Conservation (phyloP, 2,329 filamentous ascomycete genomes). For the Celoporthe dispersa region DNA sequence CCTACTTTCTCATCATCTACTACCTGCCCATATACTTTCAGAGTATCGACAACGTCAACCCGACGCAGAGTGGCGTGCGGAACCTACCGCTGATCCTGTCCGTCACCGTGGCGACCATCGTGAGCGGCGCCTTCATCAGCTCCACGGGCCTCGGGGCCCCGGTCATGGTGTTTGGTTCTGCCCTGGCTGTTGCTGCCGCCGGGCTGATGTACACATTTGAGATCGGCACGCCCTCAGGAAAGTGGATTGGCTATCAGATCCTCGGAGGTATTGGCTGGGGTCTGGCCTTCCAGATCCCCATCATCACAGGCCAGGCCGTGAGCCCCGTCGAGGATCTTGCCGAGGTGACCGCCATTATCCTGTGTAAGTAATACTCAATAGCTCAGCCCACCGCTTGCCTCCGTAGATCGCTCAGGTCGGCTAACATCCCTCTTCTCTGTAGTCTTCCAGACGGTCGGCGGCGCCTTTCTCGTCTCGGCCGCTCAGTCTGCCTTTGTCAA, state of each 20-base stretch:
- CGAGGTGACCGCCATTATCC: slow-evolving; percentile 44
- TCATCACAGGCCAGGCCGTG: slow-evolving; percentile 43
- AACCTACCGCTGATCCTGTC: slow-evolving; percentile 47
- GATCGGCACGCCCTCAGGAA: slow-evolving; percentile 37
- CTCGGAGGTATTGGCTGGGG: slow-evolving; percentile 52
- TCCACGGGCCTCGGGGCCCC: slow-evolving; percentile 38
- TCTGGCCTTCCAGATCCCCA: slow-evolving; percentile 49
- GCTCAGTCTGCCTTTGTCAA: slow-evolving; percentile 47
- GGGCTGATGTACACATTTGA: slow-evolving; percentile 45
- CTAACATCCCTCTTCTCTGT: slow-evolving; percentile 30
- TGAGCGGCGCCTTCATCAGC: slow-evolving; percentile 40
- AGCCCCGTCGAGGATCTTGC: slow-evolving; percentile 42
- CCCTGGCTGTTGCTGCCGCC: slow-evolving; percentile 42
- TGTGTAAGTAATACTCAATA: slow-evolving; percentile 29
- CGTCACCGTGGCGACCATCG: slow-evolving; percentile 43
- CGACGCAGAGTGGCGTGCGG: slow-evolving; percentile 44
- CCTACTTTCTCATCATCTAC: slow-evolving; percentile 51
- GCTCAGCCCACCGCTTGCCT: slow-evolving; percentile 3
- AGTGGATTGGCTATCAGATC: slow-evolving; percentile 55
- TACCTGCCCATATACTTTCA: slow-evolving; percentile 59
- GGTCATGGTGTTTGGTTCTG: slow-evolving; percentile 45
- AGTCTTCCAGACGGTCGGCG: slow-evolving; percentile 50
- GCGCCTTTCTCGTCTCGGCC: slow-evolving; percentile 52
- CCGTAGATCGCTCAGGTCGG: slow-evolving; percentile 18
- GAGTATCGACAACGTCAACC: slow-evolving; percentile 46